phyloP scores from a whole-genome alignment of 192 early-diverging fungal genomes.

The Podila clonocystis region DNA sequence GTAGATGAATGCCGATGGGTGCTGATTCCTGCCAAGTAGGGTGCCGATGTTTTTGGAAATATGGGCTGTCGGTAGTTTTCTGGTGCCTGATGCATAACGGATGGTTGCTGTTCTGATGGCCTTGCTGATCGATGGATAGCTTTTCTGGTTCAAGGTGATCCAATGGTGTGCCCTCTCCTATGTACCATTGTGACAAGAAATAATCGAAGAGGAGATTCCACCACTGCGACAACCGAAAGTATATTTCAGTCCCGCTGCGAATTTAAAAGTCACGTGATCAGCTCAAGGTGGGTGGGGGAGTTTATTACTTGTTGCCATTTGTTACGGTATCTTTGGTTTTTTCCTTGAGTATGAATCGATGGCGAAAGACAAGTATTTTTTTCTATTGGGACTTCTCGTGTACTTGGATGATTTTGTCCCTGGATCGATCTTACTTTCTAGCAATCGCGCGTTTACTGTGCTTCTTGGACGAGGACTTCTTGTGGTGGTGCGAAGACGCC shows the following conservation, averaged over 20 bases:
- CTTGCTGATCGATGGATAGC: conserved; percentile 3
- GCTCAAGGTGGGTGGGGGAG: too few species aligned
- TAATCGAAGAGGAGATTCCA: conserved; percentile 7
- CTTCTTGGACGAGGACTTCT: neutral
- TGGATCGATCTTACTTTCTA: neutral
- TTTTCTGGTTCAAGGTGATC: neutral
- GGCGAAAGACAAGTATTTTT: neutral
- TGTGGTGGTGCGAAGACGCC: conserved; percentile 4
- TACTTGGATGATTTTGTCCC: neutral
- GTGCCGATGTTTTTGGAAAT: neutral
- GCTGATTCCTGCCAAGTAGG: neutral
- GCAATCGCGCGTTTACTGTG: neutral
- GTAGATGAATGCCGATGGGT: neutral
- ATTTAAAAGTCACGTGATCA: neutral
- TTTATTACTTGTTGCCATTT: too few species aligned
- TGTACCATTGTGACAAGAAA: conserved; percentile 5
- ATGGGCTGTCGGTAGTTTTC: neutral
- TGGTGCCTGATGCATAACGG: neutral
- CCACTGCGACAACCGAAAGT: neutral
- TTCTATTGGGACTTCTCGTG: conserved; percentile 9
- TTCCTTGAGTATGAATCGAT: too few species aligned
- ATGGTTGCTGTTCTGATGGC: neutral
- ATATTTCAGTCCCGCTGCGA: neutral
- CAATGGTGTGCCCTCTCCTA: neutral
- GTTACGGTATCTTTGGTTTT: too few species aligned